These are phyloP conservation scores for Crataegus laevigata DNA, from an alignment of 306 rosid genomes.

Conservation along the genomic window DNA sequence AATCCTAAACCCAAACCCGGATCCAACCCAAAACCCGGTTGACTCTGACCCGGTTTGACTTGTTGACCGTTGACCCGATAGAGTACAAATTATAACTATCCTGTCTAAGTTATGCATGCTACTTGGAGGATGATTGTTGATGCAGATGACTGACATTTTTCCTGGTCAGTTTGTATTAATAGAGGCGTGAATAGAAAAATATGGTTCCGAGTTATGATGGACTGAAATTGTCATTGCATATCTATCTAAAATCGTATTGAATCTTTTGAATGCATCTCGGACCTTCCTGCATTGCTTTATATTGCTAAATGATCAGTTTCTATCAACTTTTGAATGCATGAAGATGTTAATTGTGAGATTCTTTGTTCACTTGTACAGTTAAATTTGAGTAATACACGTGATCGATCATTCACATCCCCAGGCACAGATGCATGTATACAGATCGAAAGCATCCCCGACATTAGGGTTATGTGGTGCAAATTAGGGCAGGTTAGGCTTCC, in stretches of 20 bases:
- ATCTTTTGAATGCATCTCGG: neutral
- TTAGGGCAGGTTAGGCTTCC: neutral
- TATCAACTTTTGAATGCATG: neutral
- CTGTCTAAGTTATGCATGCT: neutral
- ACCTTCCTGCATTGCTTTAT: neutral
- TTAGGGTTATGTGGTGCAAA: neutral
- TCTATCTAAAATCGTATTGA: neutral
- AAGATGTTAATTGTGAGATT: neutral
- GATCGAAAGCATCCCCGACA: neutral
- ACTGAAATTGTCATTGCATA: neutral
- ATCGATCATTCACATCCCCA: neutral
- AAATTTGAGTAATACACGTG: neutral
- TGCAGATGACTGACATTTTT: neutral
- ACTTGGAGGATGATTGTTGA: neutral
- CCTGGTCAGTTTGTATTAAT: neutral
- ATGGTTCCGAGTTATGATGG: neutral
- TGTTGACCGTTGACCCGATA: too few species aligned
- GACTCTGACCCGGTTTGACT: too few species aligned
- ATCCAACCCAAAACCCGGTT: too few species aligned
- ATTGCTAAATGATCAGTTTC: neutral
- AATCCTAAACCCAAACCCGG: too few species aligned
- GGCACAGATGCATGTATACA: neutral
- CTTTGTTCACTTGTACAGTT: neutral
- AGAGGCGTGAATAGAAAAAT: neutral
- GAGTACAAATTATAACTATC: constrained; percentile 3